A percentile compares a stretch with the other conserved stretches of the same genome.
Evolutionary conservation across 768 basidiomycete genomes (phyloP).

Genomic region (Obba rivulosa): DNA sequence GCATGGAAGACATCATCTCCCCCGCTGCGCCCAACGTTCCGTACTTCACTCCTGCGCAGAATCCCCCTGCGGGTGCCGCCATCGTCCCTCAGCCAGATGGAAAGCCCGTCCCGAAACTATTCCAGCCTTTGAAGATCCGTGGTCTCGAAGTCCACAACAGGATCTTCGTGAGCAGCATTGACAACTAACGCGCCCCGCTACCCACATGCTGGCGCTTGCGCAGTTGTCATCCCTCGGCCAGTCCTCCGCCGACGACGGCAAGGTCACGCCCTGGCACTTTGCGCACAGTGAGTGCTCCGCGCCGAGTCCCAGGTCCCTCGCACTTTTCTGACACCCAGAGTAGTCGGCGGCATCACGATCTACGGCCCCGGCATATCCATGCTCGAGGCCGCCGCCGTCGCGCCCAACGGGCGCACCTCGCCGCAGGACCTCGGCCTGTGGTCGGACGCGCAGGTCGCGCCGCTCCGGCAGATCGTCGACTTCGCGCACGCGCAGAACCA

Average conservation of each 20-base stretch:
- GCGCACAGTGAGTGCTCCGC: constrained; percentile 32
- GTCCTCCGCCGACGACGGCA: constrained; percentile 50
- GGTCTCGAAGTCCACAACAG: constrained; percentile 26
- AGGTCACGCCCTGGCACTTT: constrained; percentile 48
- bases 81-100: constrained; percentile 35
- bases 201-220: too few relatives aligned
- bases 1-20: constrained; percentile 21
- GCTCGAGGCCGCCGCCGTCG: constrained; percentile 63
- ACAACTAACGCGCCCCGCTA: too few relatives aligned
- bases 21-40: constrained; percentile 33
- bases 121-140: constrained; percentile 47
- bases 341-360: constrained; percentile 47
- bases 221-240: constrained; percentile 53
- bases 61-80: constrained; percentile 39
- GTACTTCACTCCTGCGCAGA: constrained; percentile 44
- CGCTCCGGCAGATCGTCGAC: constrained; percentile 47
- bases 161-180: constrained; percentile 17
- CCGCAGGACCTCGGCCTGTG: constrained; percentile 57
- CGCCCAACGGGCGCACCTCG: constrained; percentile 52
- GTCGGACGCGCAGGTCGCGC: constrained; percentile 48
- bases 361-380: constrained; percentile 52
- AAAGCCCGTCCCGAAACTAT: constrained; percentile 38
- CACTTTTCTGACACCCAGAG: not conserved
- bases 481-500: constrained; percentile 66
- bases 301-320: not conserved